phyloP scores from a whole-genome alignment of 371 early-diverging fungal genomes.

The Basidiobolus meristosporus region DNA sequence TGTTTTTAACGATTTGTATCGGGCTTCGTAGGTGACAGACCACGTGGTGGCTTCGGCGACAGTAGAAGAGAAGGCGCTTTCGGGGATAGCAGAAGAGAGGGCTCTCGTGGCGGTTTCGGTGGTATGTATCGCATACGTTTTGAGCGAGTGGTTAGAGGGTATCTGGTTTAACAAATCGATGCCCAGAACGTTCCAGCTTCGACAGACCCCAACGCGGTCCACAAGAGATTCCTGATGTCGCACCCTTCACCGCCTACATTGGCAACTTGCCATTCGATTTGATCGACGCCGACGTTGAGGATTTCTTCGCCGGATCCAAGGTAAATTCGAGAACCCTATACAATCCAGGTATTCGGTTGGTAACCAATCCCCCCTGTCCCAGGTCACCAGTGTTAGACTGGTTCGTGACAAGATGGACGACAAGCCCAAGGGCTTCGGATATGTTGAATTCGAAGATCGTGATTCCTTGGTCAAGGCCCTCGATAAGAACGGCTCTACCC shows the following conservation, averaged over 20 bases:
- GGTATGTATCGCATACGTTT: no score
- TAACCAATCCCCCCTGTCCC: not conserved
- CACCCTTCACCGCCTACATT: conserved; percentile 76
- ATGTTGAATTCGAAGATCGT: conserved; percentile 75
- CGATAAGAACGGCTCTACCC: conserved; percentile 32
- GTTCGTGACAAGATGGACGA: conserved; percentile 45
- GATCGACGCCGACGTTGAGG: conserved; percentile 47
- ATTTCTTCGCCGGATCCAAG: conserved; percentile 44
- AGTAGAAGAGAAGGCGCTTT: conserved; percentile 4
- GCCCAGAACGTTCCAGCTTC: conserved; percentile 6
- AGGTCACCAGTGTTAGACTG: conserved; percentile 42
- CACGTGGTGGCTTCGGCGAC: conserved; percentile 18
- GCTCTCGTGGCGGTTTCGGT: conserved; percentile 3
- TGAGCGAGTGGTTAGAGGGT: no score
- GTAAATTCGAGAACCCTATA: conserved; percentile 11
- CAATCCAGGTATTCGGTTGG: not conserved
- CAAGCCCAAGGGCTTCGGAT: conserved; percentile 80
- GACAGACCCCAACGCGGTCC: conserved; percentile 18
- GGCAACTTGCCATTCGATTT: conserved; percentile 77
- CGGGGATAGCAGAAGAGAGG: not conserved
- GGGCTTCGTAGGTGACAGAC: not conserved
- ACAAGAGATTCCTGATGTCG: conserved; percentile 55
- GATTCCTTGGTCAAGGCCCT: conserved; percentile 68
- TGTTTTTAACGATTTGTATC: not conserved
- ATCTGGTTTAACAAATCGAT: no score